Base-by-base conservation (phyloP, 768 basidiomycete species). In the Cystoderma amianthinum region DNA sequence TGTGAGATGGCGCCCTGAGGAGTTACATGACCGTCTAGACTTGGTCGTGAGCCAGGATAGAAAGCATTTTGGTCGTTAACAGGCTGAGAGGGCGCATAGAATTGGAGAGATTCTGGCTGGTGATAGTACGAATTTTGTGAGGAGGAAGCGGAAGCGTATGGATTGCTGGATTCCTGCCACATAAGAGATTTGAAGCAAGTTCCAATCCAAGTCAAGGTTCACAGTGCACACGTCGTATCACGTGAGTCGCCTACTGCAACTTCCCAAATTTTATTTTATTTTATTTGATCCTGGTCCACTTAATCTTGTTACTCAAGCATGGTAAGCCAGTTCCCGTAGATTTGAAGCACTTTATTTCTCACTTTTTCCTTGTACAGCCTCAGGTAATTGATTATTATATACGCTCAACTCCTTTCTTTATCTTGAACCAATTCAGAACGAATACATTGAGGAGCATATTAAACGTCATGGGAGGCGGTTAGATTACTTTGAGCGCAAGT, bases 371-470 rank as follows among this genome's bases (percentile, higher is more conserved):
- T 23, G 21, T 56, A 47, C 50, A 86, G 83, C 83, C 83, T 56
- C 83, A 85, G 78, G 83, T 84, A 68, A n/a, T n/a, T 41, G 20
- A 21, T 16, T 6, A 16, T 24, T 17, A 17, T 16, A 15, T 9
- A 36, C n/a, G 25, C 34, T 17, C 7, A 36, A 36, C 7, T 7
- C 7, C 25, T 28, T n/a, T 28, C 25, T 28, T 7, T 28, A 7
- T 28, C n/a, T 7, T 28, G 7, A 28, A 28, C 18, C 21, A 28
- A 24, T 9, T n/a, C 43, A 99, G 90, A 98, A 98, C 74, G 94
- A 97, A 62, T 97, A 98, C 63, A 98, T 99, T 64, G 95, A 98
- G 63, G 95, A 99, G 71, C 87, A 90, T 58, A 94, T 97, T 63
- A 93, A 91, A 68, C 84, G 92, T 40, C 89, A 97, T 78, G 95